Evolutionary conservation across 202 grass and related monocot genomes (phyloP).

Genomic region (Saccharum hybrid): DNA sequence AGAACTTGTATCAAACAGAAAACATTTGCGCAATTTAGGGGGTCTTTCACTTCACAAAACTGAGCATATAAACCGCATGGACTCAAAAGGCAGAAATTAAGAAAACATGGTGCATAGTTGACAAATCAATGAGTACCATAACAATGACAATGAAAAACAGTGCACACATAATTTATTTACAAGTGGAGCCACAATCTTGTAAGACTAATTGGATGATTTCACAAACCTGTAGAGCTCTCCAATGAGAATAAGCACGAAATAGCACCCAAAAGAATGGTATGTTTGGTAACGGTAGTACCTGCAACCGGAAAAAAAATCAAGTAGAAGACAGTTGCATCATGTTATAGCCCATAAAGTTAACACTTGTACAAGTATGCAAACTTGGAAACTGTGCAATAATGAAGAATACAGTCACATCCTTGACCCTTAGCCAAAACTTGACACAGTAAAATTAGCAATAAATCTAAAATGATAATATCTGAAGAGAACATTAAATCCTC

Average conservation of each 20-base stretch:
- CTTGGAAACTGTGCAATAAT: conserved; percentile 4
- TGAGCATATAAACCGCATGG: conserved; percentile 5
- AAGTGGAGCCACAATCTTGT: not conserved
- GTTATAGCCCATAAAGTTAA: conserved; percentile 22
- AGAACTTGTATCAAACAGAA: not conserved
- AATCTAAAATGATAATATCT: conserved; percentile 33
- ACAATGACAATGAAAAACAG: not conserved
- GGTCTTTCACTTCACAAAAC: not conserved
- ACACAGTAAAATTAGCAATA: not conserved
- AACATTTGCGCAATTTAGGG: not conserved
- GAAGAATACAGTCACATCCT: conserved; percentile 32
- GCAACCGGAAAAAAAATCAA: conserved; percentile 35
- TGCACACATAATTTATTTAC: not conserved
- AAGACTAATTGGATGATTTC: conserved; percentile 6
- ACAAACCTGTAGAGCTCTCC: conserved; percentile 93
- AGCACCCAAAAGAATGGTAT: conserved; percentile 91
- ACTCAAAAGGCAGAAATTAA: conserved; percentile 9
- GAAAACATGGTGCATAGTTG: not conserved
- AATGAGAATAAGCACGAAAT: conserved; percentile 98
- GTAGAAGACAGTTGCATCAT: conserved; percentile 15
- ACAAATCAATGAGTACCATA: not conserved
- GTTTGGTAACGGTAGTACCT: conserved; percentile 97
- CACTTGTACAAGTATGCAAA: conserved; percentile 18
- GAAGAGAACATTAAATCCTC: conserved; percentile 33
- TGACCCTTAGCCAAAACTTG: not conserved